Evolutionary conservation across 208 protist genomes (phyloP), one percentile per base, ranked within the genome.

Genomic region (Wallacemonas sp.): DNA sequence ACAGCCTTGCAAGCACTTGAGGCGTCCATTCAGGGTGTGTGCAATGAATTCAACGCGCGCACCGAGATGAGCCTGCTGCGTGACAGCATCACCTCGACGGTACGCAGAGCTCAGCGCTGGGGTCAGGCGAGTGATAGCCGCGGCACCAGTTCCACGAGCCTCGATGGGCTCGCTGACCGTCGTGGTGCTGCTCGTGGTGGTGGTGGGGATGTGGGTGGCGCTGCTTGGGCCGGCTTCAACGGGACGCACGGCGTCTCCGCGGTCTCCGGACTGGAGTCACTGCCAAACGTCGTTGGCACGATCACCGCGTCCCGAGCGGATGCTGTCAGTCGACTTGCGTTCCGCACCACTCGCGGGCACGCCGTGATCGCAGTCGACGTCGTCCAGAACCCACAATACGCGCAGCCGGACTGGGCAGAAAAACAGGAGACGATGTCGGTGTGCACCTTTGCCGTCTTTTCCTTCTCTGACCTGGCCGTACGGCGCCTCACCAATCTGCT

Each of bases 271-370:
- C 67, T 78, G 6, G 19, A 38, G 19, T 54, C 61, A 1, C 32
- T 78, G 19, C 56, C 64, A 9, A 70, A 56, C 34, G 19, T 80
- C 16, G 1, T 85, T 4, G 78, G 78, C 8, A 26, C 76, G 6
- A 36, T 85, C n/a, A 48, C 39, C 23, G 41, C 70, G 2, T 24
- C 36, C 11, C 61, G 58, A 17, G 38, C 47, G 8, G 72, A 71
- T 36, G 68, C 55, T 12, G 94, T 99, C 47, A 79, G 94, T 65
- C 56, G 95, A 14, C 57, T 98, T 8, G 33, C 93, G 19, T 98
- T 92, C 80, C 80, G 96, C 47, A 84, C 81, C 2, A 97, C 84
- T 2, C 72, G 94, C 46, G 98, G 98, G 46, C 98, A 99, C 71
- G 74, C 92, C 17, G 27, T 85, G 12, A 62, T 84, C 17, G 36